Evolutionary conservation across 2,329 filamentous ascomycete species (phyloP).

Genomic region (Triangularia verruculosa): DNA sequence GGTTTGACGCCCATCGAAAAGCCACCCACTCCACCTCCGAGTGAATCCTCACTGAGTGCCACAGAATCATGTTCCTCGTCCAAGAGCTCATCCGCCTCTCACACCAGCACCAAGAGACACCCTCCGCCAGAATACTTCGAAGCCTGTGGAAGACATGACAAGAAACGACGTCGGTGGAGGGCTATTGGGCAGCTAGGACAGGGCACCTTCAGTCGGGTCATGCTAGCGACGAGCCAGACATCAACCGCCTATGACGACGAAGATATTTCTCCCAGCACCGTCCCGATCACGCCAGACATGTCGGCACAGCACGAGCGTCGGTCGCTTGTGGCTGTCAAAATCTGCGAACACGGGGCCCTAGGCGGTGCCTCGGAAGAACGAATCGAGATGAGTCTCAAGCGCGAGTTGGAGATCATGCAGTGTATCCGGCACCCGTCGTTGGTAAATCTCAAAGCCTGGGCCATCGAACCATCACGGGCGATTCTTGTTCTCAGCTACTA

Average conservation of each 20-base stretch:
- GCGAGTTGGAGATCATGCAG: conserved; percentile 92
- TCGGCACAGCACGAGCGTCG: conserved; percentile 57
- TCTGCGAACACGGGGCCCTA: conserved; percentile 90
- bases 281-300: conserved; percentile 33
- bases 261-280: conserved; percentile 34
- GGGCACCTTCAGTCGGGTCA: conserved; percentile 92
- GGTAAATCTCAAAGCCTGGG: conserved; percentile 89
- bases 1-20: conserved; percentile 64
- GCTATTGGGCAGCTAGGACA: conserved; percentile 79
- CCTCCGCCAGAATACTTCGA: conserved; percentile 62
- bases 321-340: conserved; percentile 88
- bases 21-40: conserved; percentile 78
- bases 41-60: conserved; percentile 60
- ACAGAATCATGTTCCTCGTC: conserved; percentile 39
- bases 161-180: conserved; percentile 74
- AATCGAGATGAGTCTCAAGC: conserved; percentile 88
- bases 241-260: conserved; percentile 44
- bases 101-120: conserved; percentile 38
- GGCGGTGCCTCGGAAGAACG: conserved; percentile 91
- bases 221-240: conserved; percentile 80
- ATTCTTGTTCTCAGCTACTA: conserved; percentile 88
- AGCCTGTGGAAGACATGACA: conserved; percentile 62
- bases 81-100: conserved; percentile 38
- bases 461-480: conserved; percentile 75
- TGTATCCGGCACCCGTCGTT: conserved; percentile 84